Percentiles rank a stretch among this genome's conserved stretches.
Conservation (phyloP, 2,329 filamentous ascomycete genomes). For the Cytospora mali region DNA sequence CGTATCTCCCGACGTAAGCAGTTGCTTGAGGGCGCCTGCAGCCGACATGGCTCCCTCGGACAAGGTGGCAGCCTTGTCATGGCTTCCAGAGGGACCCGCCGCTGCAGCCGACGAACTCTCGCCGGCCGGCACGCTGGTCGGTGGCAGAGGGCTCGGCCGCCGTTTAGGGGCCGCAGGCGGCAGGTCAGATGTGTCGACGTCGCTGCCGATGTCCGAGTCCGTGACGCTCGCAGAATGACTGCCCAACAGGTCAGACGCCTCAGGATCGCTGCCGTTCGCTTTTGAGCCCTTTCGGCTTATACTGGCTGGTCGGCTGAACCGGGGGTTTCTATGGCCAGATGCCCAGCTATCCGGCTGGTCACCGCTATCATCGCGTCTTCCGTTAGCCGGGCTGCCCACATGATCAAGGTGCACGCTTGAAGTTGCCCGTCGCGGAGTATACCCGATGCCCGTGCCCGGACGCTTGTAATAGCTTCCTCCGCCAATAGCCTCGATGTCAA, state of each 20-base stretch:
- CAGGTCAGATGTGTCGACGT: slow-evolving; percentile 68
- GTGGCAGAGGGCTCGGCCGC: slow-evolving; percentile 43
- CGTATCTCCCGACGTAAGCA: slow-evolving; percentile 86
- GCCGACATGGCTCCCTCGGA: slow-evolving; percentile 32
- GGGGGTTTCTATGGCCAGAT: slow-evolving; percentile 56
- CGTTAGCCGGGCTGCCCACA: slow-evolving; percentile 43
- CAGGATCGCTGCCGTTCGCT: slow-evolving; percentile 49
- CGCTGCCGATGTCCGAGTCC: slow-evolving; percentile 63
- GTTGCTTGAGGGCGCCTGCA: slow-evolving; percentile 71
- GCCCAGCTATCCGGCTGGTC: slow-evolving; percentile 50
- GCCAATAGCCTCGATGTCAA: slow-evolving; percentile 83
- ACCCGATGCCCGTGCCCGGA: slow-evolving; percentile 74
- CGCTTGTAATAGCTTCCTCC: slow-evolving; percentile 80
- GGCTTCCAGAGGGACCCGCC: slow-evolving; percentile 19
- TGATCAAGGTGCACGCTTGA: slow-evolving; percentile 59
- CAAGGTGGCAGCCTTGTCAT: slow-evolving; percentile 35
- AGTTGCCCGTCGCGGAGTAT: slow-evolving; percentile 68
- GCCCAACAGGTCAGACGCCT: slow-evolving; percentile 60
- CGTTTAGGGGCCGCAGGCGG: slow-evolving; percentile 59
- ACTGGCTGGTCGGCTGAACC: slow-evolving; percentile 47
- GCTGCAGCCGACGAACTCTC: slow-evolving; percentile 19
- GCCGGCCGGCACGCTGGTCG: slow-evolving; percentile 28
- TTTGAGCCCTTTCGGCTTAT: slow-evolving; percentile 57
- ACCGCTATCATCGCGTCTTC: slow-evolving; percentile 29
- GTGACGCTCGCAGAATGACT: slow-evolving; percentile 46